Base-by-base conservation (phyloP, 1,284 basidiomycete genomes). In the Sporisorium graminicola region DNA sequence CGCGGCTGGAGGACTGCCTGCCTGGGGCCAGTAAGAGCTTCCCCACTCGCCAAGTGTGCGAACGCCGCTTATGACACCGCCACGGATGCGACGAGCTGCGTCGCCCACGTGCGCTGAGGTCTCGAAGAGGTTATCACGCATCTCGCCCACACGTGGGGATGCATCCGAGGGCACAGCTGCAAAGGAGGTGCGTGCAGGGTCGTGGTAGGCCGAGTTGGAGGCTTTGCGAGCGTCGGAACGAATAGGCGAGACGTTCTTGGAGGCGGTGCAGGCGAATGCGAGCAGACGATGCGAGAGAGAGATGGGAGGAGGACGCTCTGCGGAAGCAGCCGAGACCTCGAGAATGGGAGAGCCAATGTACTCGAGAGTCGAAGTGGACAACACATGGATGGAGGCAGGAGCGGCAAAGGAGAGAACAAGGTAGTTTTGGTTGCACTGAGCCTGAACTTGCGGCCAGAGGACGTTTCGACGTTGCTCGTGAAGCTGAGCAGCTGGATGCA, bases 11-110 rank as follows among this genome's bases (percentile, higher is more conserved):
- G 58, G 61, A 26, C 65, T 71, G 47, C 54, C 60, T n/a, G 68
- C 58, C 18, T 65, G 58, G 2, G 65, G 65, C 72, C 65, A 69
- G 53, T 76, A 76, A 43, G 65, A 65, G 62, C 61, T 68, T 26
- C 74, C 58, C 74, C 74, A 76, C 37, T 76, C 74, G 22, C 74
- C 74, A 12, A 76, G 60, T 7, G 68, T 72, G 13, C 74, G 68
- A 3, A 76, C 65, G 40, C 74, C 74, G 44, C 61, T 76, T 51
- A 76, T 51, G 56, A 76, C 74, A 37, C 68, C 68, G n/a, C 68
- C 68, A 22, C 68, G 35, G n/a, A 76, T 58, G 51, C 74, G 69
- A 27, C 74, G 74, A 20, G 74, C 74, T 26, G 69, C 62, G n/a
- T 76, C 74, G 20, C 74, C 69, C 2, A 76, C 58, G 10, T 76